These are phyloP conservation scores for Punica granatum DNA, from an alignment of 345 rosid genomes.

Conservation along the genomic window DNA sequence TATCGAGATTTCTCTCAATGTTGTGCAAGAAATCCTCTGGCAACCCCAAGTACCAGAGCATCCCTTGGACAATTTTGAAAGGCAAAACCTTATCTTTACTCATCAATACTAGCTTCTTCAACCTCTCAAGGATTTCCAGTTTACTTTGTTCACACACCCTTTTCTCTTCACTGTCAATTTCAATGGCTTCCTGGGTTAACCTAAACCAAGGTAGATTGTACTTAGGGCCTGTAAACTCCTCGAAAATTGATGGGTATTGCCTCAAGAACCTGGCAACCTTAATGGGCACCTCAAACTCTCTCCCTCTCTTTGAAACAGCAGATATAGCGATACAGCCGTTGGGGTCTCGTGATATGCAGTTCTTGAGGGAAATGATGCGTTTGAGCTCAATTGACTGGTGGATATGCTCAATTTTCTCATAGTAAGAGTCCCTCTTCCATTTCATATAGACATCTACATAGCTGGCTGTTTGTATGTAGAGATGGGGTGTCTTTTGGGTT, in stretches of 20 bases:
- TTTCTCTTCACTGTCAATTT: conserved; percentile 51
- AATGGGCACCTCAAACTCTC: conserved; percentile 53
- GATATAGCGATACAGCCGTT: conserved; percentile 64
- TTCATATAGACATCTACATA: conserved; percentile 86
- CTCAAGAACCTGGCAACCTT: conserved; percentile 66
- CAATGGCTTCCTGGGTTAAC: conserved; percentile 61
- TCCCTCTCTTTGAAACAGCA: conserved; percentile 60
- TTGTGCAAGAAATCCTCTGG: conserved; percentile 46
- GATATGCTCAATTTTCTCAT: conserved; percentile 60
- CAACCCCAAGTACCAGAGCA: conserved; percentile 84
- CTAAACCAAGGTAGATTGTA: conserved; percentile 85
- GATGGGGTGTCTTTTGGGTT: conserved; percentile 9
- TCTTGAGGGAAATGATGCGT: conserved; percentile 57
- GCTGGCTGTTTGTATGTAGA: conserved; percentile 24
- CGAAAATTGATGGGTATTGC: conserved; percentile 64
- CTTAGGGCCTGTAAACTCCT: conserved; percentile 68
- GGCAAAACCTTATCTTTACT: conserved; percentile 63
- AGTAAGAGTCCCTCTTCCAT: conserved; percentile 75
- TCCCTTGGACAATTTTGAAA: conserved; percentile 60
- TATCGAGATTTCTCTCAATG: conserved; percentile 33
- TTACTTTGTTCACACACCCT: conserved; percentile 31
- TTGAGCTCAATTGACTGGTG: conserved; percentile 61
- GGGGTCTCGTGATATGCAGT: conserved; percentile 40
- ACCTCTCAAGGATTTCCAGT: conserved; percentile 46
- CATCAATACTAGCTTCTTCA: conserved; percentile 65